A percentile compares a stretch with the other conserved stretches of the same genome.
Conservation (phyloP, 1,284 basidiomycete genomes). For the Cutaneotrichosporon sp. region DNA sequence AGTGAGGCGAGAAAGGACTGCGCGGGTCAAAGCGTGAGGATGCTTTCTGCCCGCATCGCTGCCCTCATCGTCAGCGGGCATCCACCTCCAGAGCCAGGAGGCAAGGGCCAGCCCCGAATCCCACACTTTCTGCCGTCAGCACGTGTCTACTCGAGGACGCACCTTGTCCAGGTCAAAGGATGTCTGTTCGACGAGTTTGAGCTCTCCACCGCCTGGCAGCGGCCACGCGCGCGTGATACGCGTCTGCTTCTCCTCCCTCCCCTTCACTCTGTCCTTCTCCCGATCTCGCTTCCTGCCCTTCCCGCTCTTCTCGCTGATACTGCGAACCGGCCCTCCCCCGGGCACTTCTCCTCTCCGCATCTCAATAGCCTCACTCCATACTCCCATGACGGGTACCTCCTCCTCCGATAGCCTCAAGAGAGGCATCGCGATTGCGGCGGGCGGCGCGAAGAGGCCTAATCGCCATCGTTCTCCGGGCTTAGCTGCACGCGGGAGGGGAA, state of each 20-base stretch:
- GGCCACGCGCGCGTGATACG: conserved; percentile 61
- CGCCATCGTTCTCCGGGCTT: conserved; percentile 59
- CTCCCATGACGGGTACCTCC: conserved; percentile 28
- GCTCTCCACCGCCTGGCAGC: conserved; percentile 28
- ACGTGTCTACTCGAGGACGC: conserved; percentile 16
- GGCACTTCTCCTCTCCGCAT: conserved; percentile 20
- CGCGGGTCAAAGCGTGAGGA: conserved; percentile 1
- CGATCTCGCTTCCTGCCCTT: conserved; percentile 21
- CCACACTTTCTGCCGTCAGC: conserved; percentile 71
- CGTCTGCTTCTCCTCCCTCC: conserved; percentile 64
- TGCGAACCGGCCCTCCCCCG: no score
- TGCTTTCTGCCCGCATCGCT: not conserved
- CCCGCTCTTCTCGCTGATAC: conserved; percentile 3
- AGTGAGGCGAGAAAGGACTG: conserved; percentile 4
- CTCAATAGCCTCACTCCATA: conserved; percentile 44
- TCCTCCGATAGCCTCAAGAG: conserved; percentile 3
- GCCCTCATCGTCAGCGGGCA: no score
- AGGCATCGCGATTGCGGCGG: not conserved
- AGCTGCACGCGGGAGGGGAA: conserved; percentile 58
- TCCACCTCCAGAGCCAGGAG: conserved; percentile 58
- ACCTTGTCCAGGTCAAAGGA: conserved; percentile 88
- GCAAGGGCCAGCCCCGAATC: conserved; percentile 78
- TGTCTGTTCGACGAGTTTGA: conserved; percentile 68
- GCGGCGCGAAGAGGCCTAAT: conserved; percentile 55
- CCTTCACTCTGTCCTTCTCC: no score